A percentile compares a stretch with the other conserved stretches of the same genome.
phyloP scores from a whole-genome alignment of 441 rosid species.

The Erodium texanum region DNA sequence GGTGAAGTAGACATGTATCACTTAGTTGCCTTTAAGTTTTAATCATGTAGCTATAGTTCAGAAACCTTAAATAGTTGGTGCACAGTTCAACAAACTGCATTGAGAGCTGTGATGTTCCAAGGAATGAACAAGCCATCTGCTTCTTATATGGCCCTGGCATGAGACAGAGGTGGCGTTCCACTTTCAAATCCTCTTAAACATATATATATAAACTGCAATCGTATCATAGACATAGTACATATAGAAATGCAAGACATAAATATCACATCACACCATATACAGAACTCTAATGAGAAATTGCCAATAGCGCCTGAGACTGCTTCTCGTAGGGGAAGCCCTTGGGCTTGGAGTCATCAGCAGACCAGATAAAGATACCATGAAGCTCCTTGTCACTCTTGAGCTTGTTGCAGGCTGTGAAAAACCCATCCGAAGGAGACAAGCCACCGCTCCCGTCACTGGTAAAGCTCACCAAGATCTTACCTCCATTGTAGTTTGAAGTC shows the following conservation, averaged over 20 bases:
- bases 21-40: no score
- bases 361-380: slow-evolving; percentile 36
- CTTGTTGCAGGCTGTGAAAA: slow-evolving; percentile 33
- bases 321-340: slow-evolving; percentile 32
- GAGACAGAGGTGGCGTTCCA: no score
- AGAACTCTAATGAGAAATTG: slow-evolving; percentile 20
- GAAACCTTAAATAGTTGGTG: no score
- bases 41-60: no score
- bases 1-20: no score
- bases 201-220: no score
- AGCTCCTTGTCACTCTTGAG: slow-evolving; percentile 30
- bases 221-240: background rate
- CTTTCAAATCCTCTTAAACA: no score
- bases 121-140: no score
- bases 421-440: slow-evolving; percentile 26
- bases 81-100: no score
- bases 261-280: background rate
- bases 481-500: slow-evolving; percentile 30
- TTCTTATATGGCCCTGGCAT: no score
- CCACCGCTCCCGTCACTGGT: slow-evolving; percentile 32
- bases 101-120: no score
- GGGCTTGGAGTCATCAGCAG: slow-evolving; percentile 33
- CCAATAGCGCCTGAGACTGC: slow-evolving; percentile 33
- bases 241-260: background rate
- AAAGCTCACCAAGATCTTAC: slow-evolving; percentile 34